Base-by-base conservation (phyloP, 768 basidiomycete genomes). In the Leccinum longicurvipes region DNA sequence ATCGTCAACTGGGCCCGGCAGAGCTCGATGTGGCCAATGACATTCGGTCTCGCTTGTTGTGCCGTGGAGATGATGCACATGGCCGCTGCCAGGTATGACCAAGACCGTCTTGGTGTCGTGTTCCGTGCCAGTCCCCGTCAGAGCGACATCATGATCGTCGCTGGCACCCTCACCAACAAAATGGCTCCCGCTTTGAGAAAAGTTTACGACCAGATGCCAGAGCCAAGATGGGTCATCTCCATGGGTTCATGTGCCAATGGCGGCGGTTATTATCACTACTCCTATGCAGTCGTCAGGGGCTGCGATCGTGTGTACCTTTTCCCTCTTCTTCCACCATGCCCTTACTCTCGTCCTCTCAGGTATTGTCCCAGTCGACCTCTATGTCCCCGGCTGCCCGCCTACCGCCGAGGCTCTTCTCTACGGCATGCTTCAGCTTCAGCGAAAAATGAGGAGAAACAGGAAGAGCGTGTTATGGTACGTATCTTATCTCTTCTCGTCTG, bases 1-100 rank as follows among this genome's bases (percentile, higher is more conserved):
- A 80, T 98, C 17, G 87, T 88, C 65, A 98, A 98, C 72, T 98
- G 97, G 97, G 96, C 89, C 9, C 79, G 95, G 52, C 96, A 98
- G 75, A 88, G 96, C 56, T 96, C 93, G 39, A 96, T 98, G 86
- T 98, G 97, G 97, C 97, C 97, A 10, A 98, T 98, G 95, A 98
- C 95, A 49, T 95, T 91, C 72, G 93, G 96, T 76, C 83, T 99
- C 50, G 97, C 97, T 5, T 99, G 97, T 73, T 99, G 97, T 73
- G 97, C 97, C 23, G 97, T 99, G 29, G 97, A 99, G 77, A 92
- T 93, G 90, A 98, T 97, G 95, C 97, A 99, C 78, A 96, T 98
- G 94, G 97, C 97, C 49, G 95, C 97, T 41, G 92, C 97, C 17
- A 86, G 97, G 55, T 99, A 98, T 72, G 97, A 99, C 73, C 97